These are phyloP conservation scores for Thielaviopsis populi DNA, from an alignment of 2,329 filamentous ascomycete genomes.

Conservation along the genomic window DNA sequence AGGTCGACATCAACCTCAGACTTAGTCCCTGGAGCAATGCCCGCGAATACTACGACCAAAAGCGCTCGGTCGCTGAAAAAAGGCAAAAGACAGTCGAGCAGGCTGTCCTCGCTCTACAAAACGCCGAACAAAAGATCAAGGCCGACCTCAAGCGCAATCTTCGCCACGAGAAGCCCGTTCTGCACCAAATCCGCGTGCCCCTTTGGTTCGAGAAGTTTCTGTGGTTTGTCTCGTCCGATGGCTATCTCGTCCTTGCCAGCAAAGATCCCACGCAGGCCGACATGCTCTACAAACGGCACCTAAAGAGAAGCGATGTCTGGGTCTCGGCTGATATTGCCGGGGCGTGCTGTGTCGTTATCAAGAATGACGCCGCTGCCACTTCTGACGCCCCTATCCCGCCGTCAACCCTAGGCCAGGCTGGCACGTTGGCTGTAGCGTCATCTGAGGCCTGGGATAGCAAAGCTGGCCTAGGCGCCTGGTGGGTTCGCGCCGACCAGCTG, in stretches of 20 bases:
- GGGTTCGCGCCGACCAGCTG: conserved; percentile 82
- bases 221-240: conserved; percentile 91
- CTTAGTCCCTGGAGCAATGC: conserved; percentile 82
- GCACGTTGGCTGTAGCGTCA: conserved; percentile 66
- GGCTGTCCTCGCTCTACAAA: conserved; percentile 71
- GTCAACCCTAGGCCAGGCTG: conserved; percentile 80
- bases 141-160: conserved; percentile 43
- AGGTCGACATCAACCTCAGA: conserved; percentile 71
- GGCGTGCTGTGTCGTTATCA: conserved; percentile 73
- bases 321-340: conserved; percentile 81
- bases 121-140: conserved; percentile 31
- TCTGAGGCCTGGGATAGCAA: conserved; percentile 94
- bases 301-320: conserved; percentile 82
- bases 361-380: conserved; percentile 62
- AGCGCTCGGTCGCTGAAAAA: conserved; percentile 68
- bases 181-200: conserved; percentile 67
- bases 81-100: conserved; percentile 74
- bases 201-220: conserved; percentile 97
- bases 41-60: conserved; percentile 80
- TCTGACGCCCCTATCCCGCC: conserved; percentile 80
- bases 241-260: conserved; percentile 79
- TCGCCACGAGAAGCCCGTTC: conserved; percentile 79
- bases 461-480: conserved; percentile 89
- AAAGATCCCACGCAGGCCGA: conserved; percentile 84
- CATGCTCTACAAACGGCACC: conserved; percentile 71